A percentile compares a stretch with the other conserved stretches of the same genome.
These are phyloP conservation scores for Moniliella sp. DNA, from an alignment of 1,284 basidiomycete genomes.

Conservation along the genomic window DNA sequence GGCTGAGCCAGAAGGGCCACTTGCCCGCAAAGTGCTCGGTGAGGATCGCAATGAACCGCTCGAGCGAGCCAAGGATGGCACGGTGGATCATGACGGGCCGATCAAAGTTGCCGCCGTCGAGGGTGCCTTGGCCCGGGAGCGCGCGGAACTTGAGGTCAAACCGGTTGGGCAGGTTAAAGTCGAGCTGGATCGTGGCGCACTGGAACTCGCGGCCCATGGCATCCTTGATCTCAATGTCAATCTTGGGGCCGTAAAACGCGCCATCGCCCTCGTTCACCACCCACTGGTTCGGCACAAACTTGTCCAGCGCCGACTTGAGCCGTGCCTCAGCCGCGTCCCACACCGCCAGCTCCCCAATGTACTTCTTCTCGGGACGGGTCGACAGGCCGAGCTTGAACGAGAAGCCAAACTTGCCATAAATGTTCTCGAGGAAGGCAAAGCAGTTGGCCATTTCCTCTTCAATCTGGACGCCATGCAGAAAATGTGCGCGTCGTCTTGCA, in stretches of 20 bases:
- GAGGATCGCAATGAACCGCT: constrained; percentile 88
- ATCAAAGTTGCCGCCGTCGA: constrained; percentile 32
- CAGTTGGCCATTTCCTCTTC: constrained; percentile 63
- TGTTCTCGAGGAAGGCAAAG: constrained; percentile 72
- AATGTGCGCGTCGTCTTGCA: constrained; percentile 88
- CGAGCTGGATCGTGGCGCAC: constrained; percentile 94
- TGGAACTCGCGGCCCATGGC: constrained; percentile 73
- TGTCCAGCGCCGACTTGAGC: constrained; percentile 63
- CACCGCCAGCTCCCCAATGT: constrained; percentile 64
- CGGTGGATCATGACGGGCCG: constrained; percentile 96
- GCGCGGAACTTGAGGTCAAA: constrained; percentile 78
- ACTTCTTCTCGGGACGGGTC: constrained; percentile 86
- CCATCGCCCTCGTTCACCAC: constrained; percentile 84
- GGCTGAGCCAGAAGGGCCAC: constrained; percentile 98
- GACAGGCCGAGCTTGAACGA: constrained; percentile 87
- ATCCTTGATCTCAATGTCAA: constrained; percentile 89
- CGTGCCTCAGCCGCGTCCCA: constrained; percentile 83
- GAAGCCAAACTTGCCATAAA: constrained; percentile 92
- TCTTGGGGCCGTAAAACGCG: constrained; percentile 49
- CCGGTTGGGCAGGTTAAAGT: constrained; percentile 94
- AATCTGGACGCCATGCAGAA: constrained; percentile 85
- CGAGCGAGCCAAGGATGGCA: constrained; percentile 78
- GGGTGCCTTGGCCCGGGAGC: constrained; percentile 4
- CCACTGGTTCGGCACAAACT: constrained; percentile 73
- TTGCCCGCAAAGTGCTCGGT: constrained; percentile 94